phyloP scores from a whole-genome alignment of 2,329 filamentous ascomycete genomes.

The Blumeria graminis region DNA sequence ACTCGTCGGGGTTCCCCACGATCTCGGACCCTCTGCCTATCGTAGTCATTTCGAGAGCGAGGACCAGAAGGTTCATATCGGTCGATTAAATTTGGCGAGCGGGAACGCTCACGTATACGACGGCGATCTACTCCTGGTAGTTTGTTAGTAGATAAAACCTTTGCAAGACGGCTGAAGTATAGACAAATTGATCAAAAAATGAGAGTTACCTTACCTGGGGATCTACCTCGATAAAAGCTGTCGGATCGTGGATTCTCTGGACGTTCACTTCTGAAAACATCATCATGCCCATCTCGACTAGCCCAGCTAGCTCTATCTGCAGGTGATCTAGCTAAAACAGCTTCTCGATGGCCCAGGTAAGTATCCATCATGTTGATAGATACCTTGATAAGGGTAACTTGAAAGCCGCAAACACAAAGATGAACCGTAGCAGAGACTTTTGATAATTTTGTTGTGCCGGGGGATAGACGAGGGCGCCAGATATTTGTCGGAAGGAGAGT shows the following conservation, averaged over 20 bases:
- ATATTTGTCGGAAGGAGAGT: no score
- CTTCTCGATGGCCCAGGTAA: conserved; percentile 14
- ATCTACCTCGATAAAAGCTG: conserved; percentile 40
- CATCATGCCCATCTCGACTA: conserved; percentile 15
- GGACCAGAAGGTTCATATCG: conserved; percentile 50
- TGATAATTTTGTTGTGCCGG: not conserved
- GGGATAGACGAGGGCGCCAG: no score
- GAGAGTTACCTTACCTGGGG: conserved; percentile 34
- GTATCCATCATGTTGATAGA: conserved; percentile 9
- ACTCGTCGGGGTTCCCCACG: conserved; percentile 32
- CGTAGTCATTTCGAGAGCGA: conserved; percentile 39
- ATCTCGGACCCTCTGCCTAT: conserved; percentile 17
- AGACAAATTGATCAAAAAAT: not conserved
- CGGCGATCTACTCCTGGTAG: conserved; percentile 30
- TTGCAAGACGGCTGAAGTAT: not conserved
- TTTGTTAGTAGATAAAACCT: conserved; percentile 6
- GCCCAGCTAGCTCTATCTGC: conserved; percentile 15
- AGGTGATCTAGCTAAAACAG: conserved; percentile 14
- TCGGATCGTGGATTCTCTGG: conserved; percentile 24
- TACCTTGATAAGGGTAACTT: no score
- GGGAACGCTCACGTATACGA: conserved; percentile 34
- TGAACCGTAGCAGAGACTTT: not conserved
- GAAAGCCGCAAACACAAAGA: no score
- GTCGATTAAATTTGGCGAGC: conserved; percentile 46
- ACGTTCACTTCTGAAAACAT: conserved; percentile 11